Evolutionary conservation across 2,329 filamentous ascomycete genomes (phyloP), one percentile per base, ranked within the genome.

Genomic region (Dactylellina drechsleri): DNA sequence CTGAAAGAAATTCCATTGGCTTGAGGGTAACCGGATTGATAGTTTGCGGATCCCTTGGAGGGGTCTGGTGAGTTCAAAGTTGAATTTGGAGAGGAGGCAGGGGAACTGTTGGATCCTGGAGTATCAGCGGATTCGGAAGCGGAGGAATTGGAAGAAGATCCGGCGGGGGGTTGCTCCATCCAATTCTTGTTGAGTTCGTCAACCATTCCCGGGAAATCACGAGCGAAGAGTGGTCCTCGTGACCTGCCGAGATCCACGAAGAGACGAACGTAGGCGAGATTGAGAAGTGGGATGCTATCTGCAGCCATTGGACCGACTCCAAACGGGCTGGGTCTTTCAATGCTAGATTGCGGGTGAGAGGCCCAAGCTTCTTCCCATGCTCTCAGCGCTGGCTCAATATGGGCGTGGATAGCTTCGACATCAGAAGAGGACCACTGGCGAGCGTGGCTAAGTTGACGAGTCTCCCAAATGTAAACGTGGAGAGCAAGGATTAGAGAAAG

Each of bases 401-500:
- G 93, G 1, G 91, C 88, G 81, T 97, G 93, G 93, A 98, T 96
- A 77, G 93, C 92, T 78, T 98, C 93, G 0, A 92, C 96, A 82
- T 98, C 94, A 77, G 94, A 90, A 40, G 90, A 88, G 1, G 93
- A 96, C 94, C 94, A 97, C 57, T 92, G 86, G 76, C 92, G 90
- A 78, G 91, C 93, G 79, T 93, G 90, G 56, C 67, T 71, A 79
- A 97, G 93, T 82, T 97, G 93, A 23, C 94, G 87, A 0, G 93
- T 97, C 82, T 98, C 94, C 95, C 95, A 98, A 52, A 98, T 97
- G 82, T 97, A 97, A 79, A 97, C 97, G 83, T 98, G 95, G 23
- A 98, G 85, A 2, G 95, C 93, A 80, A 97, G 94, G 81, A 98
- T 97, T 77, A 99, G 84, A 4, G 97, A 87, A 31, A 97, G 85